Evolutionary conservation across 257 asterid genomes (phyloP).

Genomic region (Forsythia viridissima): DNA sequence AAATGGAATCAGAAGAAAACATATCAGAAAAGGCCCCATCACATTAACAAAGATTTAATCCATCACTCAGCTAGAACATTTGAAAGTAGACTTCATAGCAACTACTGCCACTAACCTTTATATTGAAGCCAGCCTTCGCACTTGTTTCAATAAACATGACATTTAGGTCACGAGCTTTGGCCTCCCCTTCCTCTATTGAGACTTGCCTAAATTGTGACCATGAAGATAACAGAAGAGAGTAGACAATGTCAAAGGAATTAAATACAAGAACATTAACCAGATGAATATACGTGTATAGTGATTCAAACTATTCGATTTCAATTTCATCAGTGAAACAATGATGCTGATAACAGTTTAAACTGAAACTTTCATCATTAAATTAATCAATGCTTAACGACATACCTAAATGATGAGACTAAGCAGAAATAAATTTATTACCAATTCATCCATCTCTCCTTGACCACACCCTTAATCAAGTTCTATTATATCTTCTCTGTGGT

Average conservation of each 20-base stretch:
- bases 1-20: too few species aligned
- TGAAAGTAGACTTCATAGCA: neutral
- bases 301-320: neutral
- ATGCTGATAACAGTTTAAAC: neutral
- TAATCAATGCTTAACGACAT: neutral
- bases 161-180: slow-evolving; percentile 52
- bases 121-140: slow-evolving; percentile 58
- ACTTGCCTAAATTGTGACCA: slow-evolving; percentile 39
- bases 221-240: too few species aligned
- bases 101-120: slow-evolving; percentile 33
- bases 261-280: neutral
- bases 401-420: neutral
- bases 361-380: neutral
- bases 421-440: neutral
- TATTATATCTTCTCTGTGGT: neutral
- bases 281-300: neutral
- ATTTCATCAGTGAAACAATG: neutral
- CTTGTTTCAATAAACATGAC: slow-evolving; percentile 57
- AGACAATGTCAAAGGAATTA: neutral
- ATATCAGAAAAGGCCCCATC: too few species aligned
- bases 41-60: neutral
- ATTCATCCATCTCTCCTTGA: neutral
- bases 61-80: neutral
- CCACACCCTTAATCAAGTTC: neutral
- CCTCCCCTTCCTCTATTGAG: slow-evolving; percentile 56